These are phyloP conservation scores for Aristolochia contorta DNA, from an alignment of 164 flowering plant genomes.

Conservation along the genomic window DNA sequence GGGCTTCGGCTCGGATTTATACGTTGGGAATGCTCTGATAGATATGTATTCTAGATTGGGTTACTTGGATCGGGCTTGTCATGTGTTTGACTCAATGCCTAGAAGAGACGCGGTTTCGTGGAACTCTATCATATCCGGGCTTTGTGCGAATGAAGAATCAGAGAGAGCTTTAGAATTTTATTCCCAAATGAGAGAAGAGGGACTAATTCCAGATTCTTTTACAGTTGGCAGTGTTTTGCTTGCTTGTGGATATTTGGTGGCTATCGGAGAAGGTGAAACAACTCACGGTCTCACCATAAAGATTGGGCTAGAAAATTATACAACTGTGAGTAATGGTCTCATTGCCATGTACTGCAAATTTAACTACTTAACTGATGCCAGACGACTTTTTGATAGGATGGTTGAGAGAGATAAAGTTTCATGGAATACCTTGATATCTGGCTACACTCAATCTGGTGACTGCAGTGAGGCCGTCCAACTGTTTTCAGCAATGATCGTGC, in stretches of 20 bases:
- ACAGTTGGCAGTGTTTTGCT: slow-evolving; percentile 26
- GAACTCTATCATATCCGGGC: slow-evolving; percentile 44
- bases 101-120: slow-evolving; percentile 33
- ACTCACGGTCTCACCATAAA: slow-evolving; percentile 26
- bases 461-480: slow-evolving; percentile 27
- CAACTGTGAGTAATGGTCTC: slow-evolving; percentile 37
- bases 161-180: slow-evolving; percentile 25
- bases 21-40: slow-evolving; percentile 38
- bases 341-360: slow-evolving; percentile 85
- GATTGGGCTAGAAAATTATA: slow-evolving; percentile 21
- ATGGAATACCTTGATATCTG: slow-evolving; percentile 46
- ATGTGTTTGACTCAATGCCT: slow-evolving; percentile 40
- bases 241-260: slow-evolving; percentile 25
- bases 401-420: slow-evolving; percentile 31
- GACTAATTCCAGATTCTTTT: slow-evolving; percentile 24
- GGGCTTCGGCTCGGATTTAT: slow-evolving; percentile 42
- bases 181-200: slow-evolving; percentile 7
- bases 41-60: slow-evolving; percentile 34
- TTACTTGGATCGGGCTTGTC: slow-evolving; percentile 20
- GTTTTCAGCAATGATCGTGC: slow-evolving; percentile 22
- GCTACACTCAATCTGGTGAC: slow-evolving; percentile 29
- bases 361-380: slow-evolving; percentile 24
- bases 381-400: slow-evolving; percentile 12
- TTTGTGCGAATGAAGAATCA: slow-evolving; percentile 20
- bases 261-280: slow-evolving; percentile 18